A percentile compares a stretch with the other conserved stretches of the same genome.
Conservation (phyloP, 2,329 filamentous ascomycete genomes). For the Fusarium keratoplasticum region DNA sequence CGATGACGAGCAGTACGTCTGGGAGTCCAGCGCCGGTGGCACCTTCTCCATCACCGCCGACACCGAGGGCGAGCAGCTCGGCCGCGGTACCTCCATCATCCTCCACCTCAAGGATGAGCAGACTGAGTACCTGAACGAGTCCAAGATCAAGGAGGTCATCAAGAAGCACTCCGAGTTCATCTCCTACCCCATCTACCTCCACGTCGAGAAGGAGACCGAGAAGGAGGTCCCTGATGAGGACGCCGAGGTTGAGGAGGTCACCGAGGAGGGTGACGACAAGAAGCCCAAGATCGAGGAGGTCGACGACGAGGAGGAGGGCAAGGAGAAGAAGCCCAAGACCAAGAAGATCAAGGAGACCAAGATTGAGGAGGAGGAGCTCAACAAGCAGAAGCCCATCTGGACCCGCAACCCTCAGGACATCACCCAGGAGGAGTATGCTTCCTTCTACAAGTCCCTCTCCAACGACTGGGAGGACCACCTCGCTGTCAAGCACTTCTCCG, state of each 20-base stretch:
- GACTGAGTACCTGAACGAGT: slow-evolving; percentile 97
- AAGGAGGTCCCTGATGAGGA: slow-evolving; percentile 98
- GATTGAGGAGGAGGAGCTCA: slow-evolving; percentile 99
- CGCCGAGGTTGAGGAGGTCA: slow-evolving; percentile 76
- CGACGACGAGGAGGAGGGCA: slow-evolving; percentile 84
- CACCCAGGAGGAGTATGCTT: slow-evolving; percentile 93
- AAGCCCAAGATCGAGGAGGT: slow-evolving; percentile 97
- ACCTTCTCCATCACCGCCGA: slow-evolving; percentile 95
- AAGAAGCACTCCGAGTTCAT: slow-evolving; percentile 99
- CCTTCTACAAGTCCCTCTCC: slow-evolving; percentile 99
- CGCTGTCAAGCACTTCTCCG: slow-evolving; percentile 99
- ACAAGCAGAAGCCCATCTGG: slow-evolving; percentile 99
- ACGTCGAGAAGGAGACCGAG: slow-evolving; percentile 99
- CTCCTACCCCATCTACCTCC: slow-evolving; percentile 99
- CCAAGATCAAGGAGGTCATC: slow-evolving; percentile 99
- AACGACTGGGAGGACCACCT: slow-evolving; percentile 99
- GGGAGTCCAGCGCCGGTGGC: slow-evolving; percentile 97
- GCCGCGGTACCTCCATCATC: slow-evolving; percentile 97
- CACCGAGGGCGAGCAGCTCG: slow-evolving; percentile 89
- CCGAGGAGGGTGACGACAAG: slow-evolving; percentile 82
- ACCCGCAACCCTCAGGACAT: slow-evolving; percentile 98
- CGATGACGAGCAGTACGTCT: slow-evolving; percentile 99
- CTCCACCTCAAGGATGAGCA: slow-evolving; percentile 99
- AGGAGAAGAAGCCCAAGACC: slow-evolving; percentile 95
- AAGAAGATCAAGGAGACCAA: slow-evolving; percentile 99